Conservation (phyloP, 2,329 filamentous ascomycete genomes). For the Xylariales sp. region DNA sequence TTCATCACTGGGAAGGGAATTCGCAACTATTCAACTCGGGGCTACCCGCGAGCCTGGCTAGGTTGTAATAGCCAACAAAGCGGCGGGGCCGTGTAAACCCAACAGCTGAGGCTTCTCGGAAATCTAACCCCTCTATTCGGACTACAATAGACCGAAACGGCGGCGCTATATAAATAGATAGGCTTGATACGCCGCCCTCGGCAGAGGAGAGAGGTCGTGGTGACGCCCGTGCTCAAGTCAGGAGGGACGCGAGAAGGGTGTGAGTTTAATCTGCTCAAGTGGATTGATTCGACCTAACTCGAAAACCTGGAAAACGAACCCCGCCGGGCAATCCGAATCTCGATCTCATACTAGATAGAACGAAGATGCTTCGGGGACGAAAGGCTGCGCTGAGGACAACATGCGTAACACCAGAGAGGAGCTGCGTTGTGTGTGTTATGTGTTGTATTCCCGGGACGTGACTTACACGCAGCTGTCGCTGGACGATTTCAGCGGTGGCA, state of each 20-base stretch:
- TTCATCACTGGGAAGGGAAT: not conserved
- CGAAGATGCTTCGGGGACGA: too few species aligned
- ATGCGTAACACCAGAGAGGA: not conserved
- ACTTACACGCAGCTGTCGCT: constrained; percentile 30
- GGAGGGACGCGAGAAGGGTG: not conserved
- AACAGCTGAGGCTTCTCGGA: not conserved
- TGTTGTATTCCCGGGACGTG: not conserved
- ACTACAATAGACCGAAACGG: constrained; percentile 4
- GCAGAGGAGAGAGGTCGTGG: not conserved
- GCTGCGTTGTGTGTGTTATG: too few species aligned
- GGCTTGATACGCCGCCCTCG: not conserved
- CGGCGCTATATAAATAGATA: not conserved
- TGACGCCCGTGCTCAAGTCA: not conserved
- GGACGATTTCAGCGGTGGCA: not conserved
- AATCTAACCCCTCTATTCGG: not conserved
- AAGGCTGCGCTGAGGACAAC: constrained; percentile 2
- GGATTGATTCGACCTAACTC: not conserved
- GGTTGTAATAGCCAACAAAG: not conserved
- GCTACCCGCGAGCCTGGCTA: too few species aligned
- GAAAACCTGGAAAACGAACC: not conserved
- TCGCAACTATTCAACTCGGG: not conserved
- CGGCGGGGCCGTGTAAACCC: not conserved
- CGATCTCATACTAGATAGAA: not conserved
- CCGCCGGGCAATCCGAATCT: not conserved
- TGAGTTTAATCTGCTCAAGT: not conserved